Evolutionary conservation across 805 yeast species (phyloP).

Genomic region (Starmerella davenportii): DNA sequence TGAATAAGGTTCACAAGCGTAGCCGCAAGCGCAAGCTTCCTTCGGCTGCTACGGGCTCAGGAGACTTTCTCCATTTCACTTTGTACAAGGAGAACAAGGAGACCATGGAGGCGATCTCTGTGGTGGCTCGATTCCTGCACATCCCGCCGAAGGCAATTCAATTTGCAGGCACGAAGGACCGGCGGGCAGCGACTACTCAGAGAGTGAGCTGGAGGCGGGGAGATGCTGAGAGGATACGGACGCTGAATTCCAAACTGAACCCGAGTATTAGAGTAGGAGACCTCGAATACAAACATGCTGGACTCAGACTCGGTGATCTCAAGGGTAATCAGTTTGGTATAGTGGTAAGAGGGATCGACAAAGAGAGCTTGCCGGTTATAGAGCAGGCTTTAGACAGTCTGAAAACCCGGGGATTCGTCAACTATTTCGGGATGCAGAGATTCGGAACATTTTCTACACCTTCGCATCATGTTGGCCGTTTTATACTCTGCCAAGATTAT

Average conservation of each 20-base stretch:
- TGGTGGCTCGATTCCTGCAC: conserved; percentile 54
- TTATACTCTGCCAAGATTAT: conserved; percentile 57
- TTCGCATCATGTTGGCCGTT: conserved; percentile 70
- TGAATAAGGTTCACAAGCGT: conserved; percentile 3
- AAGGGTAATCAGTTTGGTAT: conserved; percentile 78
- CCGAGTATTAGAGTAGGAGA: conserved; percentile 62
- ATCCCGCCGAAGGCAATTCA: conserved; percentile 53
- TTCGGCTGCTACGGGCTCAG: conserved; percentile 19
- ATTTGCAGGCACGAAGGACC: conserved; percentile 91
- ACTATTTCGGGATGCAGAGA: conserved; percentile 96
- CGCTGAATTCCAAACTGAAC: conserved; percentile 48
- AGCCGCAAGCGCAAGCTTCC: conserved; percentile 1
- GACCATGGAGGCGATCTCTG: conserved; percentile 83
- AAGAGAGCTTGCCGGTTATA: conserved; percentile 26
- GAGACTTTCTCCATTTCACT: conserved; percentile 54
- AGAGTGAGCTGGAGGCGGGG: conserved; percentile 44
- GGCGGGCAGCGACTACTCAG: conserved; percentile 91
- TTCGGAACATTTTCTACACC: conserved; percentile 92
- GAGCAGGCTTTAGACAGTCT: conserved; percentile 36
- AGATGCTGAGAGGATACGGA: conserved; percentile 48
- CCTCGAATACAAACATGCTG: conserved; percentile 44
- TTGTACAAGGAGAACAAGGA: conserved; percentile 90
- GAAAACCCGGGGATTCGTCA: conserved; percentile 59
- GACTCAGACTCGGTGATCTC: conserved; percentile 63
- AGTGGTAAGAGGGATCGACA: conserved; percentile 55